phyloP scores from a whole-genome alignment of 768 basidiomycete species.

The Chiua virens region DNA sequence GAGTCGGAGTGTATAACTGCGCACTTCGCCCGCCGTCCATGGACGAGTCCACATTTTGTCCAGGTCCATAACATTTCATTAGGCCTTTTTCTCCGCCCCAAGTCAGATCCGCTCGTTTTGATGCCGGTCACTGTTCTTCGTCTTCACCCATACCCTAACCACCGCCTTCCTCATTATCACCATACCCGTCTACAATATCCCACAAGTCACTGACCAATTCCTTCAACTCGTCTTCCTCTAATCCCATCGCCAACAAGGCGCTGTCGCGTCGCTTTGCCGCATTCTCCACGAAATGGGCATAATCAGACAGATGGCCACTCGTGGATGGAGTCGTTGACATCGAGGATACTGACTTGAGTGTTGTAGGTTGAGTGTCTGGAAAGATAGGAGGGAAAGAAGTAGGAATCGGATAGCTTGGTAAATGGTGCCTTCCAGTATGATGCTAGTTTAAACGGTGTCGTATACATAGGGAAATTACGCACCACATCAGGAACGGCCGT shows the following conservation, averaged over 20 bases:
- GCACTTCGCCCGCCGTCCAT: too few relatives aligned
- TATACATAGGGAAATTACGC: constrained; percentile 8
- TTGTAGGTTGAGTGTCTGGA: constrained; percentile 14
- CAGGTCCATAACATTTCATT: too few relatives aligned
- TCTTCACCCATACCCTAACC: constrained; percentile 23
- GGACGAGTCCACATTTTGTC: too few relatives aligned
- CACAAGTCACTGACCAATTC: constrained; percentile 60
- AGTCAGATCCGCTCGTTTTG: not conserved
- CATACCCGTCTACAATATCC: constrained; percentile 52
- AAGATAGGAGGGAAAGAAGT: constrained; percentile 58
- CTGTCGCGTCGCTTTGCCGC: constrained; percentile 41
- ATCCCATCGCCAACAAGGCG: constrained; percentile 35
- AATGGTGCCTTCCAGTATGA: constrained; percentile 41
- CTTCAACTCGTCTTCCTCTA: constrained; percentile 55
- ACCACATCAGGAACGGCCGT: constrained; percentile 40
- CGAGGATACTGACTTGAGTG: constrained; percentile 41
- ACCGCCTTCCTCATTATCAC: constrained; percentile 23
- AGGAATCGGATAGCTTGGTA: constrained; percentile 56
- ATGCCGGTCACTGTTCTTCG: constrained; percentile 8
- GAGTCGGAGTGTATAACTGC: too few relatives aligned
- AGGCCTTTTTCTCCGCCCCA: not conserved
- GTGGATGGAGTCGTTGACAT: constrained; percentile 43
- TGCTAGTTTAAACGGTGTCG: constrained; percentile 3
- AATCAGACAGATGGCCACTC: constrained; percentile 44
- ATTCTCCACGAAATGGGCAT: constrained; percentile 51